Base-by-base conservation (phyloP, 768 basidiomycete genomes). In the Suillus alpinus region DNA sequence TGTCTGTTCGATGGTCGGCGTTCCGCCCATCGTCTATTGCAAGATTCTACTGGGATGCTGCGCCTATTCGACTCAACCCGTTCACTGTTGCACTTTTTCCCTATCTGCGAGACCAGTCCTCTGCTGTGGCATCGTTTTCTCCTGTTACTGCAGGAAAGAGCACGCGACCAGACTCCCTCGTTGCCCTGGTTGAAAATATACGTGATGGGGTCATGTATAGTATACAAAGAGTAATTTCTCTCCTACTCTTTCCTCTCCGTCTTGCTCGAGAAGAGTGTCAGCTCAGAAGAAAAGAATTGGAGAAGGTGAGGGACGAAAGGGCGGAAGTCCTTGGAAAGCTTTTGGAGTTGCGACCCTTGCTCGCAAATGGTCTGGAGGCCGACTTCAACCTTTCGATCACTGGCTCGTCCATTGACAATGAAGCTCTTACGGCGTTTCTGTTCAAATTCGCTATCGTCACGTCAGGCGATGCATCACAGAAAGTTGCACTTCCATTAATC, bases 321-420 rank as follows among this genome's bases (percentile, higher is more conserved):
- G 92, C 92, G 0, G 79, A 86, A 64, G 75, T 79, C 7, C 80
- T 95, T 4, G 93, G 93, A 1, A 70, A 73, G 3, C 79, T 95
- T 6, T 77, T 86, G 1, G 78, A 76, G 44, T 76, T 85, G 67
- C 81, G 89, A 23, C 78, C 79, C 9, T 59, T 69, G 7, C 72
- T 88, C n/a, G 67, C 75, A 16, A 60, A 65, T 14, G 69, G 77
- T 26, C 64, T 83, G 20, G 46, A 66, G 53, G 39, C 67, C 56
- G 49, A 58, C 26, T 53, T 4, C 32, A 56, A 56, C 10, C 49
- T 47, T 47, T 20, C 20, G 18, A 20, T 16, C 4, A 12, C 53
- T 29, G n/a, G 26, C 39, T 50, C 63, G 8, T 32, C 16, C 14
- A 40, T 61, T 29, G 51, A 63, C 16, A 37, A 10, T 44, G 49